These are phyloP conservation scores for Beta corolliflora DNA, from an alignment of 179 eudicot species.

Conservation along the genomic window DNA sequence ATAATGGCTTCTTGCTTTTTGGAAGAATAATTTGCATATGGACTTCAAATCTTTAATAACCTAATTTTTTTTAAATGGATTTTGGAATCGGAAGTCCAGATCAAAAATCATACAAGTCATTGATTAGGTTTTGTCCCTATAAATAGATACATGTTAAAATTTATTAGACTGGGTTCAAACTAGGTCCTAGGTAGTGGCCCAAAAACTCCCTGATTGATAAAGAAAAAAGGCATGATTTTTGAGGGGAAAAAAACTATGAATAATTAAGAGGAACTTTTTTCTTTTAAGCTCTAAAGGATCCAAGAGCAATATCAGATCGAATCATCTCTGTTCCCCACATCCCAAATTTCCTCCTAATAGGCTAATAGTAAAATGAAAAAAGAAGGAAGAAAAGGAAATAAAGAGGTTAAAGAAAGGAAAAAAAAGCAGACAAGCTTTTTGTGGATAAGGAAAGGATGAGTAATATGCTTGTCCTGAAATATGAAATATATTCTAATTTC, in stretches of 20 bases:
- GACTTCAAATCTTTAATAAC: background rate
- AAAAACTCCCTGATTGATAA: background rate
- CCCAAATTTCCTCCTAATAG: slow-evolving; percentile 9
- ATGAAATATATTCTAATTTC: slow-evolving; percentile 3
- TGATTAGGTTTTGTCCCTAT: background rate
- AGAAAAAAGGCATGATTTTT: slow-evolving; percentile 14
- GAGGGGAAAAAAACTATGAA: background rate
- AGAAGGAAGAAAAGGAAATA: background rate
- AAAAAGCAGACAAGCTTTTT: slow-evolving; percentile 27
- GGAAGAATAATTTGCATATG: too few species aligned
- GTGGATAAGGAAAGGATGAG: slow-evolving; percentile 37
- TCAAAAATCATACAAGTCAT: background rate
- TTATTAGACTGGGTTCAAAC: background rate
- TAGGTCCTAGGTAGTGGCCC: background rate
- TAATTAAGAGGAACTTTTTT: background rate
- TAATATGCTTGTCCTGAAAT: slow-evolving; percentile 25
- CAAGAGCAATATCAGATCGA: slow-evolving; percentile 21
- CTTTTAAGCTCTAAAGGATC: slow-evolving; percentile 16
- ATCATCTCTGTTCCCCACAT: slow-evolving; percentile 35
- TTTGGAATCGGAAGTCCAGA: background rate
- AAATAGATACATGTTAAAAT: background rate
- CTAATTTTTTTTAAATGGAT: background rate
- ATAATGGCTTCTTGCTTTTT: too few species aligned
- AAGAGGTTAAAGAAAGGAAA: background rate
- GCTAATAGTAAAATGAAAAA: background rate